phyloP scores from a whole-genome alignment of 2,329 filamentous ascomycete species.

The Atkinsonella texensis region DNA sequence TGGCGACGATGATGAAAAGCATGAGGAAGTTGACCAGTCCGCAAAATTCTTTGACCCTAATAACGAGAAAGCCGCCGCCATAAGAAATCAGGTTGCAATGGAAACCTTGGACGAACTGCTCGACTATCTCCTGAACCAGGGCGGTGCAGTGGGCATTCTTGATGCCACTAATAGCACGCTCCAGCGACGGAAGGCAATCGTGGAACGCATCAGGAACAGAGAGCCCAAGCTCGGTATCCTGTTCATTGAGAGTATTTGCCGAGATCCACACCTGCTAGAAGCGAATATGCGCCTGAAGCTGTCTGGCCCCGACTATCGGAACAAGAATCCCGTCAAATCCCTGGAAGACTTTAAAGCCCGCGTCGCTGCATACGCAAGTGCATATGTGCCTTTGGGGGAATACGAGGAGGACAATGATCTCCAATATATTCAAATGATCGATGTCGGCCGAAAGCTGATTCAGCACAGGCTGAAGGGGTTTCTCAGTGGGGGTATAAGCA shows the following conservation, averaged over 20 bases:
- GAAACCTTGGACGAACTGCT: slow-evolving; percentile 86
- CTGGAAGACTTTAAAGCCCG: slow-evolving; percentile 86
- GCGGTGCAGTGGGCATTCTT: slow-evolving; percentile 85
- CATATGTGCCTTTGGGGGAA: slow-evolving; percentile 79
- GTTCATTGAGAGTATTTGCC: slow-evolving; percentile 90
- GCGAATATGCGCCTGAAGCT: slow-evolving; percentile 96
- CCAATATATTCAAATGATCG: slow-evolving; percentile 96
- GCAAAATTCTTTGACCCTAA: slow-evolving; percentile 89
- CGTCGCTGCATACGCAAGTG: slow-evolving; percentile 85
- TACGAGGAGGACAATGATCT: slow-evolving; percentile 85
- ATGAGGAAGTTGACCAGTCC: slow-evolving; percentile 64
- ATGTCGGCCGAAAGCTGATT: slow-evolving; percentile 89
- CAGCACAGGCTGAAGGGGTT: slow-evolving; percentile 87
- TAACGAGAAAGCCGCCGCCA: slow-evolving; percentile 67
- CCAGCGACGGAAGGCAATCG: slow-evolving; percentile 69
- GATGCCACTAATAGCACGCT: slow-evolving; percentile 97
- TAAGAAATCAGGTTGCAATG: slow-evolving; percentile 85
- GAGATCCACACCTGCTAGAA: slow-evolving; percentile 73
- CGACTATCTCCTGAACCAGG: slow-evolving; percentile 71
- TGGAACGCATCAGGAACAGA: slow-evolving; percentile 67
- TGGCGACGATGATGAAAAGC: slow-evolving; percentile 10
- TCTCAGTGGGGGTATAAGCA: slow-evolving; percentile 81
- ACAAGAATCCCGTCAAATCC: slow-evolving; percentile 78
- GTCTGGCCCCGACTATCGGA: slow-evolving; percentile 88
- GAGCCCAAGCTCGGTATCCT: slow-evolving; percentile 84